These are phyloP conservation scores for Rhynchospora breviuscula DNA, from an alignment of 176 grass and related monocot species.

Conservation along the genomic window DNA sequence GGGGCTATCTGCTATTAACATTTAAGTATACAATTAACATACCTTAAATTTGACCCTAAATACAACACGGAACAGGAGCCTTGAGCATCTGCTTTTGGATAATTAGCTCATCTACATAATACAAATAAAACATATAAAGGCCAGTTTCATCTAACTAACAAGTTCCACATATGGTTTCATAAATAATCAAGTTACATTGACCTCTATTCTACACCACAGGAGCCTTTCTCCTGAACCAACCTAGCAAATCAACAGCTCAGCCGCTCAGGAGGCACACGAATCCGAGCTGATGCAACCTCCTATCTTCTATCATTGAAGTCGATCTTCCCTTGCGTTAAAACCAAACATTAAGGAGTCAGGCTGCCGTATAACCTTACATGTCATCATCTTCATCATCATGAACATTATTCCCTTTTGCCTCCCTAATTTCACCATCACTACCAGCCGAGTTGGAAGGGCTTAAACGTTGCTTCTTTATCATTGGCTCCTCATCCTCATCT, in stretches of 20 bases:
- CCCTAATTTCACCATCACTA: conserved; percentile 28
- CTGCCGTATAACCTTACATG: not conserved
- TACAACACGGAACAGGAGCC: not conserved
- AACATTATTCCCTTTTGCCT: conserved; percentile 2
- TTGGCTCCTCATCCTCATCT: conserved; percentile 71
- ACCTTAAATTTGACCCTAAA: not conserved
- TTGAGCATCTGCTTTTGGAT: not conserved
- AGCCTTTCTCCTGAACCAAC: not conserved
- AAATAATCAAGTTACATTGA: not conserved
- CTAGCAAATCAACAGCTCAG: not conserved
- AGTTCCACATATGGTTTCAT: not conserved
- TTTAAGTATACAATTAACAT: not conserved
- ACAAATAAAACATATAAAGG: not conserved
- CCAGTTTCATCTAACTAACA: not conserved
- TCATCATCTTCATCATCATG: conserved; percentile 34
- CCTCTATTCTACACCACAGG: not conserved
- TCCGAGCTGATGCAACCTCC: not conserved
- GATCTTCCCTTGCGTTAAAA: not conserved
- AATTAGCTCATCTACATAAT: not conserved
- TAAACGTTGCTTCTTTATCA: conserved; percentile 27
- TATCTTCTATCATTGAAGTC: not conserved
- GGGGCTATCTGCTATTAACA: not conserved
- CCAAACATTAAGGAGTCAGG: not conserved
- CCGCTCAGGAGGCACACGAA: not conserved
- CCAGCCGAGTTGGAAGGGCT: conserved; percentile 34